Conservation (phyloP, 2,329 filamentous ascomycete genomes). For the Diaporthe ampelina region DNA sequence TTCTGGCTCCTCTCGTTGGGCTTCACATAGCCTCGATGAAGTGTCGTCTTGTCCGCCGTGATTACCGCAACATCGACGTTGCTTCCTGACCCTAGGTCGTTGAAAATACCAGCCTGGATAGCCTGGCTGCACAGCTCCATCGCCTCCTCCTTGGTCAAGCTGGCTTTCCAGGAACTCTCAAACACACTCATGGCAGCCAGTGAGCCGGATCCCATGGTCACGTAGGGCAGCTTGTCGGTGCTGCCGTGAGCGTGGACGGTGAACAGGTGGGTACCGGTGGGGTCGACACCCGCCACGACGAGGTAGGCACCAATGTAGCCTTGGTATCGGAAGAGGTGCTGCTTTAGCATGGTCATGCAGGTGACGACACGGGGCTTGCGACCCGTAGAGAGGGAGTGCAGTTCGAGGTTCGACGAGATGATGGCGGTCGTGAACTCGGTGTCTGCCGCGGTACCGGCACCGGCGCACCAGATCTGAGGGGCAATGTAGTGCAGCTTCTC, state of each 20-base stretch:
- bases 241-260: slow-evolving; percentile 98
- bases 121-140: slow-evolving; percentile 86
- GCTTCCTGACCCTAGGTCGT: slow-evolving; percentile 95
- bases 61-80: slow-evolving; percentile 98
- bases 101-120: slow-evolving; percentile 97
- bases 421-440: slow-evolving; percentile 99
- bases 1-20: slow-evolving; percentile 94
- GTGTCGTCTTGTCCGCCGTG: slow-evolving; percentile 92
- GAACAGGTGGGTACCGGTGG: slow-evolving; percentile 94
- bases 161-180: slow-evolving; percentile 92
- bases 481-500: slow-evolving; percentile 99
- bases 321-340: slow-evolving; percentile 98
- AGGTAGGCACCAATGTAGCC: slow-evolving; percentile 98
- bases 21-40: slow-evolving; percentile 92
- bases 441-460: slow-evolving; percentile 96
- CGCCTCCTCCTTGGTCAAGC: slow-evolving; percentile 83
- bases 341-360: slow-evolving; percentile 99
- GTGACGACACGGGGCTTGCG: slow-evolving; percentile 97
- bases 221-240: slow-evolving; percentile 98
- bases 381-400: slow-evolving; percentile 95
- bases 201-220: slow-evolving; percentile 98
- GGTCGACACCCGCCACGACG: slow-evolving; percentile 95
- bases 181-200: slow-evolving; percentile 98
- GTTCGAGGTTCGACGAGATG: slow-evolving; percentile 98
- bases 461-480: slow-evolving; percentile 99